Evolutionary conservation across 2,329 filamentous ascomycete species (phyloP).

Genomic region (Neofusicoccum sp.): DNA sequence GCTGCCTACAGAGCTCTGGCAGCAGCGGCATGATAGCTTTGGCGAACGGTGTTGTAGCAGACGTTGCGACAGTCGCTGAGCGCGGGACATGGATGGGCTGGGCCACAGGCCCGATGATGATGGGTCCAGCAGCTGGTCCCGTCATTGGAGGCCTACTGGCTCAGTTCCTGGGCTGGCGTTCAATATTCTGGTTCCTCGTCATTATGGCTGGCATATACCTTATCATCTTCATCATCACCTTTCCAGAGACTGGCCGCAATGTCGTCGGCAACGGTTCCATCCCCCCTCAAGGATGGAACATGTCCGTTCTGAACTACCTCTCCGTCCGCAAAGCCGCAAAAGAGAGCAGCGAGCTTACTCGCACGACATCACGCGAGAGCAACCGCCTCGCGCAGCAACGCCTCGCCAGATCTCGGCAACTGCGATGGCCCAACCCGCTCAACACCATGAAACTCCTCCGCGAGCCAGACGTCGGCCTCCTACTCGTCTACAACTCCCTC

Average conservation of each 20-base stretch:
- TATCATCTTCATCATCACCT: constrained; percentile 35
- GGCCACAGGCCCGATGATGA: constrained; percentile 26
- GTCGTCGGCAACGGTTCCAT: constrained; percentile 31
- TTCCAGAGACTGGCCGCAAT: constrained; percentile 40
- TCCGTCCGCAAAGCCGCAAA: constrained; percentile 25
- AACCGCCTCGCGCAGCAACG: constrained; percentile 25
- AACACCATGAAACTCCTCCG: constrained; percentile 39
- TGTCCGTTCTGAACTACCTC: constrained; percentile 27
- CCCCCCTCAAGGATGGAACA: constrained; percentile 29
- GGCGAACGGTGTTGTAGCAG: constrained; percentile 40
- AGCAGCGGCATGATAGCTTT: constrained; percentile 42
- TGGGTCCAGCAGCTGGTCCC: constrained; percentile 31
- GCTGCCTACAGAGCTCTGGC: constrained; percentile 39
- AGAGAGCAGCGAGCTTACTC: constrained; percentile 20
- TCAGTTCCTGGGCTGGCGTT: constrained; percentile 37
- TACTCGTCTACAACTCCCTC: constrained; percentile 35
- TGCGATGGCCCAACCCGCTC: constrained; percentile 47
- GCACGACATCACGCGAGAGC: constrained; percentile 25
- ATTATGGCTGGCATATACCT: constrained; percentile 40
- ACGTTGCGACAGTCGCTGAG: constrained; percentile 41
- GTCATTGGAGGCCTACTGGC: constrained; percentile 37
- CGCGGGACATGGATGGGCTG: constrained; percentile 45
- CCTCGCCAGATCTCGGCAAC: constrained; percentile 31
- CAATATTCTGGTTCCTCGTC: constrained; percentile 42
- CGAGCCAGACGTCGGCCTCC: constrained; percentile 41